Conservation (phyloP, 2,329 filamentous ascomycete species). For the Alternaria ethzedia region DNA sequence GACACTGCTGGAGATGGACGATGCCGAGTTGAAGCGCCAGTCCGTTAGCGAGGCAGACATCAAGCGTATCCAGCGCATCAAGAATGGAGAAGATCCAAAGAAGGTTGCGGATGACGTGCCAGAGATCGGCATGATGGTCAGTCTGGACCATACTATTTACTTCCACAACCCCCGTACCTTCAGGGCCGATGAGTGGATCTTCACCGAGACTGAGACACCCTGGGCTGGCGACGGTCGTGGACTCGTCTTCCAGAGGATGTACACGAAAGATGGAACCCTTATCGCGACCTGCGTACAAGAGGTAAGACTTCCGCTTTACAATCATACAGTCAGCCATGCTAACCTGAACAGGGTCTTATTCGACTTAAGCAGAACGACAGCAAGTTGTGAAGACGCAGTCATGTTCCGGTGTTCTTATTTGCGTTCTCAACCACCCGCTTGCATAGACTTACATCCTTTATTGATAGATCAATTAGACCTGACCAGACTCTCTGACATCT, state of each 20-base stretch:
- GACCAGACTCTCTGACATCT: not conserved
- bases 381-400: conserved; percentile 9
- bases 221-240: conserved; percentile 81
- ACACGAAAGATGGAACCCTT: conserved; percentile 71
- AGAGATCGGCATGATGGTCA: conserved; percentile 83
- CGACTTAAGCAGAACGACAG: conserved; percentile 21
- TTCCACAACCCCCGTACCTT: conserved; percentile 60
- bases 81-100: conserved; percentile 52
- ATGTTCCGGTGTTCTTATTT: not conserved
- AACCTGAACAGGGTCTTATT: conserved; percentile 17
- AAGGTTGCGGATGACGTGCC: conserved; percentile 58
- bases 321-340: not conserved
- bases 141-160: conserved; percentile 72
- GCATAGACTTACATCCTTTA: not conserved
- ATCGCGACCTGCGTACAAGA: conserved; percentile 83
- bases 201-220: conserved; percentile 78
- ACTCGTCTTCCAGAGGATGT: conserved; percentile 77
- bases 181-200: conserved; percentile 73
- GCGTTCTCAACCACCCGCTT: not conserved
- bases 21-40: conserved; percentile 50
- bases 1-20: conserved; percentile 54
- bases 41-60: conserved; percentile 60
- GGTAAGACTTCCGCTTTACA: conserved; percentile 48
- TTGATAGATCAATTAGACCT: not conserved
- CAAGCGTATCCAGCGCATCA: conserved; percentile 43